A percentile compares a stretch with the other conserved stretches of the same genome.
phyloP scores from a whole-genome alignment of 2,329 filamentous ascomycete genomes.

The Daldinia eschscholtzii region DNA sequence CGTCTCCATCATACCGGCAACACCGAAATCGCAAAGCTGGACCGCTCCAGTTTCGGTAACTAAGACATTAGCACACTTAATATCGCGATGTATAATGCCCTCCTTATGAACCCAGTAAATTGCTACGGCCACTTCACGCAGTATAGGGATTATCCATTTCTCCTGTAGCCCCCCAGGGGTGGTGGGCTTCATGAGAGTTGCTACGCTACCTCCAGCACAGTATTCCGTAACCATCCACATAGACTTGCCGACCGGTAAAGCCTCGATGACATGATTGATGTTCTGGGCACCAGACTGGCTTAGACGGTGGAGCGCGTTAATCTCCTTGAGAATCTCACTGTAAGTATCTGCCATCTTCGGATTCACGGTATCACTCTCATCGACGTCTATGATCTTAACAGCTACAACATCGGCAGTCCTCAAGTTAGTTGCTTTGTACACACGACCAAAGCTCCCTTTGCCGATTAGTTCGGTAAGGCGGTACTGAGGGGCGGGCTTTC shows the following conservation, averaged over 20 bases:
- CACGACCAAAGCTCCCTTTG: conserved; percentile 79
- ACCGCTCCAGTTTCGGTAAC: conserved; percentile 82
- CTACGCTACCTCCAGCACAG: conserved; percentile 86
- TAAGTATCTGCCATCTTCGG: conserved; percentile 75
- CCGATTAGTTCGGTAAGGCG: conserved; percentile 79
- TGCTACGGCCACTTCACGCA: conserved; percentile 75
- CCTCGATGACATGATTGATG: conserved; percentile 85
- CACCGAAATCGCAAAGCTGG: conserved; percentile 87
- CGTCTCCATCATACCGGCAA: conserved; percentile 81
- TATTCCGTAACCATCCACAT: conserved; percentile 93
- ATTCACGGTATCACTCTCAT: conserved; percentile 77
- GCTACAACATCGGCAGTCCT: conserved; percentile 71
- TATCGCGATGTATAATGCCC: conserved; percentile 78
- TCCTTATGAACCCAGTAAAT: conserved; percentile 76
- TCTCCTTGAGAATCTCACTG: conserved; percentile 76
- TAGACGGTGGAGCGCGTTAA: conserved; percentile 77
- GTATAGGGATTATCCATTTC: conserved; percentile 76
- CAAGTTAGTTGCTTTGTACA: conserved; percentile 72
- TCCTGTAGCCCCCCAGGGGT: conserved; percentile 74
- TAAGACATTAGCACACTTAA: conserved; percentile 84
- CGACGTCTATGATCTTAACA: conserved; percentile 87
- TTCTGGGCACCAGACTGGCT: conserved; percentile 81
- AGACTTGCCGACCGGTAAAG: conserved; percentile 79
- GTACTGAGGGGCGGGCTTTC: conserved; percentile 73
- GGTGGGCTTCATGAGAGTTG: conserved; percentile 77